These are phyloP conservation scores for Azolla pinnata DNA, from an alignment of 75 land plant species.

Conservation along the genomic window DNA sequence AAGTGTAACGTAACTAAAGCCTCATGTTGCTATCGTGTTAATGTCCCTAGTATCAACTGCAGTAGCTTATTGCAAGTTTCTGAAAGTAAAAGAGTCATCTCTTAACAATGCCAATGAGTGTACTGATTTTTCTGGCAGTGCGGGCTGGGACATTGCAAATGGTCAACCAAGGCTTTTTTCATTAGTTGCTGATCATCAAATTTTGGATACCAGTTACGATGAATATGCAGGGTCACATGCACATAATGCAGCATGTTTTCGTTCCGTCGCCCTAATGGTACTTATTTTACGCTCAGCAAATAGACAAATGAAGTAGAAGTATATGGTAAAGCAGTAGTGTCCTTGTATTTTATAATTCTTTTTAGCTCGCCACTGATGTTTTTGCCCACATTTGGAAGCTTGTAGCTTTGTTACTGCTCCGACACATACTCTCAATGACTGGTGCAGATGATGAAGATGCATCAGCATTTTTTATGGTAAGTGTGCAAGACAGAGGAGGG, in stretches of 20 bases:
- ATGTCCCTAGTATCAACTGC: no score
- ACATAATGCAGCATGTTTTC: neutral
- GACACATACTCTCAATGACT: constrained; percentile 16
- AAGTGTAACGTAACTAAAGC: no score
- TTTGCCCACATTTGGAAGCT: constrained; percentile 4
- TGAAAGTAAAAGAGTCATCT: no score
- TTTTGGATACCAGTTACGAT: neutral
- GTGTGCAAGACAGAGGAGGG: no score
- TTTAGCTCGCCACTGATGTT: neutral
- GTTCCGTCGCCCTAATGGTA: neutral
- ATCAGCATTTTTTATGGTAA: constrained; percentile 31
- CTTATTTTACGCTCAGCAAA: neutral
- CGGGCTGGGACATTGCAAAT: neutral
- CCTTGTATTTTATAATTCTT: neutral
- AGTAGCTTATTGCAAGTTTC: neutral
- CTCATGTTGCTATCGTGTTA: no score
- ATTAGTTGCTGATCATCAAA: neutral
- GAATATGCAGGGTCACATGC: neutral
- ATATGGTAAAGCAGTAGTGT: no score
- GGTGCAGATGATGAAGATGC: constrained; percentile 17
- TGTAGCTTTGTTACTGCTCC: constrained; percentile 15
- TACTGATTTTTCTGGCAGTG: neutral
- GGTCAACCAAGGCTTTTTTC: neutral
- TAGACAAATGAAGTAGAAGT: no score
- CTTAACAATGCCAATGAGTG: neutral